These are phyloP conservation scores for Digitaria exilis DNA, from an alignment of 202 grass and related monocot species.

Conservation along the genomic window DNA sequence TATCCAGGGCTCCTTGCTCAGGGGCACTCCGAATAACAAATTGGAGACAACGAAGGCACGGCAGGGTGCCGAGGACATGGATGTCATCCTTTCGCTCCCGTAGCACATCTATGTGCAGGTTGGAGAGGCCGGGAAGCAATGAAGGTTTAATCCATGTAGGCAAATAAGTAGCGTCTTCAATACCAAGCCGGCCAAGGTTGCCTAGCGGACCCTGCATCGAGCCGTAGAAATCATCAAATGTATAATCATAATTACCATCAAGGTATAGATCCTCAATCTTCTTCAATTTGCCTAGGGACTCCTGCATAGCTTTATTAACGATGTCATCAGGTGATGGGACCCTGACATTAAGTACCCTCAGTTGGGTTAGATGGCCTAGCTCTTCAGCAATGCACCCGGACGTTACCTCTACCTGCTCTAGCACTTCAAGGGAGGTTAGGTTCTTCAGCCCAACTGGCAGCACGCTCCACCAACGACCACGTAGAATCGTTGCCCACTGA, in stretches of 20 bases:
- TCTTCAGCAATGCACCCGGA: too few species aligned
- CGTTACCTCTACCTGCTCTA: too few species aligned
- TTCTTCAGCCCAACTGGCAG: too few species aligned
- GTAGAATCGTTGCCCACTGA: too few species aligned
- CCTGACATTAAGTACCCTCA: too few species aligned
- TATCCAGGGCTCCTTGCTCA: neutral
- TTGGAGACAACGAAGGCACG: neutral
- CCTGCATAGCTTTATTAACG: neutral
- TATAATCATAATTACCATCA: too few species aligned
- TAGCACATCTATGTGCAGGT: accelerated
- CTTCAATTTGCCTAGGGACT: neutral
- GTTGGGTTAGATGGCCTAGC: too few species aligned
- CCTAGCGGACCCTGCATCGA: neutral
- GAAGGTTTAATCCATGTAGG: neutral
- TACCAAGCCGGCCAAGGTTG: neutral
- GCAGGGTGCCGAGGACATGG: neutral
- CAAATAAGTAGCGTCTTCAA: too few species aligned
- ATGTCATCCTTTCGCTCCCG: neutral
- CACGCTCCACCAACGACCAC: too few species aligned
- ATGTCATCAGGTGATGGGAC: too few species aligned
- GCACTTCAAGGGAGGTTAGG: too few species aligned
- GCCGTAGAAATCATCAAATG: neutral
- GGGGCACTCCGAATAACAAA: accelerated
- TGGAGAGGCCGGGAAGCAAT: neutral
- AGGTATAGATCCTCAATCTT: neutral